A percentile compares a stretch with the other conserved stretches of the same genome.
These are phyloP conservation scores for Chalara sp. DNA, from an alignment of 2,329 filamentous ascomycete species.

Conservation along the genomic window DNA sequence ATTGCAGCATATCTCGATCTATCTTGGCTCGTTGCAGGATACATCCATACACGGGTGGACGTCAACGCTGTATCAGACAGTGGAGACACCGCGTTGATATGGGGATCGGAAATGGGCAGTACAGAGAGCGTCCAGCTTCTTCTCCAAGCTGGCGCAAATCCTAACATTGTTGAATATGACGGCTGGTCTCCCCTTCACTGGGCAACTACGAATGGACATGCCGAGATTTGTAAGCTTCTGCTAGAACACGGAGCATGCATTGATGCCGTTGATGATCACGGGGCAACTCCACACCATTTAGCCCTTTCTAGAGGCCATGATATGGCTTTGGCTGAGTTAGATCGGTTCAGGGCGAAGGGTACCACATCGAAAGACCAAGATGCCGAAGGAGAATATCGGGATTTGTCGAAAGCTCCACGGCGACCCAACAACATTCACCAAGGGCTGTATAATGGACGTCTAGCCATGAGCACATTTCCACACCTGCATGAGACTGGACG, in stretches of 20 bases:
- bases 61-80: not conserved
- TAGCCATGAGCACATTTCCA: not conserved
- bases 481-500: not conserved
- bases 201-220: conserved; percentile 6
- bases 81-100: conserved; percentile 3
- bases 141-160: conserved; percentile 5
- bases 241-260: conserved; percentile 1
- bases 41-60: not conserved
- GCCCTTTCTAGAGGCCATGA: not conserved
- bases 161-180: conserved; percentile 1
- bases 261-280: not conserved
- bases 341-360: not conserved
- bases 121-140: not conserved
- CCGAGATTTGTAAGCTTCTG: conserved; percentile 1
- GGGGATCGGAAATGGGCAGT: conserved; percentile 4
- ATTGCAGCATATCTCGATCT: conserved; percentile 5
- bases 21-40: conserved; percentile 2
- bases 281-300: not conserved
- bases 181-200: conserved; percentile 6
- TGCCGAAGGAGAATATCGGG: not conserved
- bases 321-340: not conserved
- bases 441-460: not conserved
- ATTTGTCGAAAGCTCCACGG: not conserved
- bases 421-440: not conserved
- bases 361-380: not conserved